Conservation (phyloP, 2,329 filamentous ascomycete species). For the Colletotrichum aenigma region DNA sequence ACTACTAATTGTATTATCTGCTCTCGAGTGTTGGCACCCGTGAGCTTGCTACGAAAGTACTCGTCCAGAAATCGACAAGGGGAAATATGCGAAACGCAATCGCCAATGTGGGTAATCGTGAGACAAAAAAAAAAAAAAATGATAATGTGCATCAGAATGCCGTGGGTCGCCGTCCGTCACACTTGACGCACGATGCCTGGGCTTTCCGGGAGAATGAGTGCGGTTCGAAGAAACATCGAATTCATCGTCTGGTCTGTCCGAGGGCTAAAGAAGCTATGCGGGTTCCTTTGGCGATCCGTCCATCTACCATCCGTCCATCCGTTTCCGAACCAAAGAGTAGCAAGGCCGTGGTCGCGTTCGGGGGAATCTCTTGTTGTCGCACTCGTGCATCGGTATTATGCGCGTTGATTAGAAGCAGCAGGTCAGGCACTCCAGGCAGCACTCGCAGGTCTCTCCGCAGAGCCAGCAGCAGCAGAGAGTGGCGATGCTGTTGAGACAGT, state of each 20-base stretch:
- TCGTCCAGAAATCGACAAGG: neutral
- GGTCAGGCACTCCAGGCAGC: slow-evolving; percentile 44
- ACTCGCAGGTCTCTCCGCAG: slow-evolving; percentile 47
- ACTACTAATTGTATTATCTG: neutral
- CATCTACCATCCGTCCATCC: neutral
- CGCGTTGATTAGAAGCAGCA: slow-evolving; percentile 37
- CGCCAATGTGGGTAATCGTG: slow-evolving; percentile 10
- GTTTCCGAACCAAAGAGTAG: neutral
- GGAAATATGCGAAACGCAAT: slow-evolving; percentile 4
- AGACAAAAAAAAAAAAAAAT: neutral
- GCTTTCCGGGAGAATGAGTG: neutral
- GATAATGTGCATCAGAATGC: neutral
- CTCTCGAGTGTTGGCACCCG: neutral
- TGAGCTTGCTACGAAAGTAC: neutral
- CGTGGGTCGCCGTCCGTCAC: neutral
- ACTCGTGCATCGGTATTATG: neutral
- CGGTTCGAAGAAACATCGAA: neutral
- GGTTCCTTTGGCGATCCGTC: neutral
- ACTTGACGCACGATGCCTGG: neutral
- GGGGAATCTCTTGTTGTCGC: neutral
- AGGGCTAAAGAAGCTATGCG: neutral
- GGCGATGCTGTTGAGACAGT: slow-evolving; percentile 33
- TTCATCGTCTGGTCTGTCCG: neutral
- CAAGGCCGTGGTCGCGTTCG: slow-evolving; percentile 14
- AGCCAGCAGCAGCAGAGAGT: slow-evolving; percentile 49